These are phyloP conservation scores for Globisporangium nagaii DNA, from an alignment of 352 stramenopile genomes.

Conservation along the genomic window DNA sequence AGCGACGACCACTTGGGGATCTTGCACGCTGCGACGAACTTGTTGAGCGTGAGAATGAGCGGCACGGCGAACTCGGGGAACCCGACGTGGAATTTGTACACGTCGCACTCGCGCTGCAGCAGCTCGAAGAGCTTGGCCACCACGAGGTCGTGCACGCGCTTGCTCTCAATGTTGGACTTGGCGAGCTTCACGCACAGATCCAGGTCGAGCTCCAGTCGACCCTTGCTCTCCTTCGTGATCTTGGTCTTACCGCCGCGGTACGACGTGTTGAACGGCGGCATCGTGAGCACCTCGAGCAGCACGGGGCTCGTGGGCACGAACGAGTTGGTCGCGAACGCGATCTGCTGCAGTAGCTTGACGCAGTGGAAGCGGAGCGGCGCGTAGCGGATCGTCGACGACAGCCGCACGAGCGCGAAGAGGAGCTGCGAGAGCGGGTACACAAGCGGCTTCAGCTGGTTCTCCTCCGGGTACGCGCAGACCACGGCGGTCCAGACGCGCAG, in stretches of 20 bases:
- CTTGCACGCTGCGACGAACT: conserved; percentile 82
- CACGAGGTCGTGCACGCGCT: conserved; percentile 87
- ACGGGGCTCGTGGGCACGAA: conserved; percentile 95
- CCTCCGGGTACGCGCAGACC: conserved; percentile 83
- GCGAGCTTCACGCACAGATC: conserved; percentile 88
- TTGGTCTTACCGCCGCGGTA: conserved; percentile 57
- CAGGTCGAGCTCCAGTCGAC: conserved; percentile 54
- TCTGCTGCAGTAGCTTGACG: conserved; percentile 94
- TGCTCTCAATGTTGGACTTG: conserved; percentile 85
- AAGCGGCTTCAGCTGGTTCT: conserved; percentile 87
- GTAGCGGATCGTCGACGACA: conserved; percentile 76
- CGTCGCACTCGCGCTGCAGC: conserved; percentile 92
- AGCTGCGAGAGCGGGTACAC: conserved; percentile 95
- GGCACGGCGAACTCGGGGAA: conserved; percentile 94
- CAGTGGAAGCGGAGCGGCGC: conserved; percentile 96
- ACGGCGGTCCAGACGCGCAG: conserved; percentile 96
- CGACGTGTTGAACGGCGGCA: conserved; percentile 86
- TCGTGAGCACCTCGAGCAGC: conserved; percentile 92
- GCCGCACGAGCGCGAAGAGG: conserved; percentile 62
- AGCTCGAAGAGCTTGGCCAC: conserved; percentile 92
- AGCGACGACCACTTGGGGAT: conserved; percentile 80
- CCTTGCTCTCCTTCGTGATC: conserved; percentile 26
- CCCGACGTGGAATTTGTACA: conserved; percentile 94
- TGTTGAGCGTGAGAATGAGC: conserved; percentile 82
- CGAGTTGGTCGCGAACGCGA: conserved; percentile 91